A percentile compares a stretch with the other conserved stretches of the same genome.
Conservation (phyloP, 139 green algal genomes). For the Yamagishiella unicocca region DNA sequence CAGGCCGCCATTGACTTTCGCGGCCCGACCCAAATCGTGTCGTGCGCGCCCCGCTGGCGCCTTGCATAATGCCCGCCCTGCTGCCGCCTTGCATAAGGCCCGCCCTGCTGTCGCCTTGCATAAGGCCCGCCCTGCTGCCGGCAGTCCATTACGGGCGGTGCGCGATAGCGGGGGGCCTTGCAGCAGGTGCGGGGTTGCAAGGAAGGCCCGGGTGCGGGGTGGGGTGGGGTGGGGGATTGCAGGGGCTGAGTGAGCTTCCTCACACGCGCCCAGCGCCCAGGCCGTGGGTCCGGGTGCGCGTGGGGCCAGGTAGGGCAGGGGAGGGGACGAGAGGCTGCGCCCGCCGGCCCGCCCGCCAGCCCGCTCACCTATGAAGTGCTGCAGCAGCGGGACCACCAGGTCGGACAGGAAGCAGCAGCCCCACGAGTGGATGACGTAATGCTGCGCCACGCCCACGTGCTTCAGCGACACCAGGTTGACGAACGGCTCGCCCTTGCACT, state of each 20-base stretch:
- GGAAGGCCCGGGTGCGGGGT: no score
- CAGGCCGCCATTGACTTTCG: no score
- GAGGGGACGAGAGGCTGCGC: no score
- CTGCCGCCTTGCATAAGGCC: no score
- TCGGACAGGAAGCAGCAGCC: constrained; percentile 27
- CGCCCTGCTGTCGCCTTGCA: no score
- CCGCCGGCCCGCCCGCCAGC: background rate
- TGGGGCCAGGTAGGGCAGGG: background rate
- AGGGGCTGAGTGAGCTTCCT: background rate
- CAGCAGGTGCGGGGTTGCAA: no score
- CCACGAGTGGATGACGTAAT: constrained; percentile 42
- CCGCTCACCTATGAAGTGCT: constrained; percentile 41
- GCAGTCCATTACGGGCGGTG: no score
- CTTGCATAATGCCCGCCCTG: no score
- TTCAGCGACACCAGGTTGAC: constrained; percentile 1
- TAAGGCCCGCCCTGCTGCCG: no score
- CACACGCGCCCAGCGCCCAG: background rate
- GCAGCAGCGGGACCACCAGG: constrained; percentile 46
- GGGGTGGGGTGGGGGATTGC: background rate
- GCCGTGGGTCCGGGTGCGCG: background rate
- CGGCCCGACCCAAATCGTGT: no score
- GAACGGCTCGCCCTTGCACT: background rate
- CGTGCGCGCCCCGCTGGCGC: no score
- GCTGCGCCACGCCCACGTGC: constrained; percentile 23
- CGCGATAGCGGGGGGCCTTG: no score